Conservation (phyloP, 192 early-diverging fungal species). For the Haplosporangium gracile region DNA sequence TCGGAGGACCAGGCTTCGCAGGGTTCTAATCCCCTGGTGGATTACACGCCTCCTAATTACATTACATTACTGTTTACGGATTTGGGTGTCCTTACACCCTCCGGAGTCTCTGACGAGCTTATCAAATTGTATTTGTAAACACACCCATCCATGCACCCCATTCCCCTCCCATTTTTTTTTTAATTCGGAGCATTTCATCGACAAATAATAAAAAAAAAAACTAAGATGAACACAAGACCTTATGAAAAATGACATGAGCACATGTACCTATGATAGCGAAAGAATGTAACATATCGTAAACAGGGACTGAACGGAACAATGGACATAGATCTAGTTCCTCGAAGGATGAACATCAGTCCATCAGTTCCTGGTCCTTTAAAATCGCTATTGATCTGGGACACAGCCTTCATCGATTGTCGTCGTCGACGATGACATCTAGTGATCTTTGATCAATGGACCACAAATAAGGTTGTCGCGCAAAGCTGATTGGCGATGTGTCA, state of each 20-base stretch:
- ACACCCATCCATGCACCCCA: neutral
- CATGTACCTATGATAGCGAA: neutral
- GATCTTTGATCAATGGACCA: no score
- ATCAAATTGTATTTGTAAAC: conserved; percentile 85
- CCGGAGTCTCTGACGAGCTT: conserved; percentile 87
- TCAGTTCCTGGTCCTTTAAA: no score
- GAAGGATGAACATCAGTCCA: no score
- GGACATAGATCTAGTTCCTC: no score
- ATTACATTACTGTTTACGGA: conserved; percentile 91
- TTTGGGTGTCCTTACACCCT: conserved; percentile 91
- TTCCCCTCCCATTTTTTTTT: neutral
- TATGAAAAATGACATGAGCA: neutral
- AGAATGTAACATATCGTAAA: neutral
- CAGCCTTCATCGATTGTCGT: no score
- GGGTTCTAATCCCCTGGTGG: conserved; percentile 82
- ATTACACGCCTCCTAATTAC: conserved; percentile 95
- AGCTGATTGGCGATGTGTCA: no score
- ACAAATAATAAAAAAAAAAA: neutral
- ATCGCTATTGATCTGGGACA: no score
- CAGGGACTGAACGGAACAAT: no score
- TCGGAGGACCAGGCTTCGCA: conserved; percentile 46
- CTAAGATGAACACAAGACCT: neutral
- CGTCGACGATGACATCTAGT: no score
- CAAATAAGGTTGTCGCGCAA: no score
- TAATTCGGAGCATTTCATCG: neutral